Base-by-base conservation (phyloP, 1,139 yeast genomes). In the Hemisphaericaspora xylofermentans region DNA sequence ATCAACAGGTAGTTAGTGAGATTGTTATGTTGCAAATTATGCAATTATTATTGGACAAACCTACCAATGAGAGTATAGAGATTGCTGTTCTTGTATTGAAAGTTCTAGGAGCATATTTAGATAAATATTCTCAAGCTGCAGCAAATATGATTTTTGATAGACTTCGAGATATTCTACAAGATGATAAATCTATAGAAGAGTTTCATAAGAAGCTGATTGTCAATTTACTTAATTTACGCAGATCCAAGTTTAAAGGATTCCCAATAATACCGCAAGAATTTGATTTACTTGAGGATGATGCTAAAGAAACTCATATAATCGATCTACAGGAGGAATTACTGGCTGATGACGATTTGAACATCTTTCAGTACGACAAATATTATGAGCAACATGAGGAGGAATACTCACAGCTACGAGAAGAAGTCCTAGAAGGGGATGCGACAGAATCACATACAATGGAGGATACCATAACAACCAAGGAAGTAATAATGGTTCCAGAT, bases 231-330 rank as follows among this genome's bases (percentile, higher is more conserved):
- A 71, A 69, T 45, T 56, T 70, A 29, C 64, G 88, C 34, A 71
- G 78, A 49, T 67, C 66, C 19, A 73, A 74, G 7, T 82, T 76
- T 52, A 58, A 57, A 31, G 66, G 68, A 15, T 61, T 61, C 42
- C 76, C 78, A 2, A 46, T 61, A 0, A 53, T 82, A 3, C 66
- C 64, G 2, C 60, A 63, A 27, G 74, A 65, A 10, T 60, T 82
- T 41, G 87, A 82, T 59, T 57, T 84, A 40, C 85, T 84, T 0
- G 86, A 80, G 25, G 84, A 78, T 14, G 84, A 80, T 1, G 89
- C 84, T 40, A 76, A 72, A 41, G 64, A 71, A 8, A 73, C 82
- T 1, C 94, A 88, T 57, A 63, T 74, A 35, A 58, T 85, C 13
- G 78, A 77, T 32, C 58, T 88, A 22, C 82, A 77, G 43, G 60